These are phyloP conservation scores for Echinochloa phyllopogon DNA, from an alignment of 176 grass and related monocot species.

Conservation along the genomic window DNA sequence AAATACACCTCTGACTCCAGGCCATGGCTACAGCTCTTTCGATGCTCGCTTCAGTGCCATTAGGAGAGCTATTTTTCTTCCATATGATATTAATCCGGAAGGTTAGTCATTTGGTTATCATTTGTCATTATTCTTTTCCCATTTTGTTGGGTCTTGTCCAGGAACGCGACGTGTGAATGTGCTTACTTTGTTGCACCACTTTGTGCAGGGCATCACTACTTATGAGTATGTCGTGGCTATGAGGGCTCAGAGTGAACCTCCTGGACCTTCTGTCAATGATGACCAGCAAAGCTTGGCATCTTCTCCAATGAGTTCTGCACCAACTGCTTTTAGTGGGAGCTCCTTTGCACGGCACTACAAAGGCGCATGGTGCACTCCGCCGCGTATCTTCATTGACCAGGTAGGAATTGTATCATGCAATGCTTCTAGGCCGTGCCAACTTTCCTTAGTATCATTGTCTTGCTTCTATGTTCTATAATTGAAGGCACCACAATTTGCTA, in stretches of 20 bases:
- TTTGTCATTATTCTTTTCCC: conserved; percentile 3
- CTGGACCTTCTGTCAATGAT: conserved; percentile 68
- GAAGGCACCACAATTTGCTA: conserved; percentile 1
- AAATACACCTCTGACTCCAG: conserved; percentile 50
- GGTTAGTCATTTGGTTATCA: conserved; percentile 51
- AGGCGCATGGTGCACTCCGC: conserved; percentile 97
- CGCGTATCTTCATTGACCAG: conserved; percentile 93
- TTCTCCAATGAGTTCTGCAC: conserved; percentile 91
- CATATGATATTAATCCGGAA: conserved; percentile 97
- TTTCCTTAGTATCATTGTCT: conserved; percentile 1
- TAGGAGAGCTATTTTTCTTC: conserved; percentile 98
- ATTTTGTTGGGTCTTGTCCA: conserved; percentile 2
- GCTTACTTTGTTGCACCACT: not conserved
- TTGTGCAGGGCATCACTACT: conserved; percentile 87
- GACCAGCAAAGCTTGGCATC: conserved; percentile 72
- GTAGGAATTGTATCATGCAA: conserved; percentile 32
- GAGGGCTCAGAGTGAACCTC: conserved; percentile 92
- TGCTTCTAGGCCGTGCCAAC: conserved; percentile 25
- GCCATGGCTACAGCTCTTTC: conserved; percentile 76
- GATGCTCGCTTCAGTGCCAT: conserved; percentile 73
- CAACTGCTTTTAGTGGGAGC: conserved; percentile 92
- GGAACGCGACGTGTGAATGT: not conserved
- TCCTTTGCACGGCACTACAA: conserved; percentile 89
- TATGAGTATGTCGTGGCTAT: conserved; percentile 98
- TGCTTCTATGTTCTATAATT: conserved; percentile 26